These are phyloP conservation scores for Skeletonema marinoi DNA, from an alignment of 108 stramenopile genomes.

Conservation along the genomic window DNA sequence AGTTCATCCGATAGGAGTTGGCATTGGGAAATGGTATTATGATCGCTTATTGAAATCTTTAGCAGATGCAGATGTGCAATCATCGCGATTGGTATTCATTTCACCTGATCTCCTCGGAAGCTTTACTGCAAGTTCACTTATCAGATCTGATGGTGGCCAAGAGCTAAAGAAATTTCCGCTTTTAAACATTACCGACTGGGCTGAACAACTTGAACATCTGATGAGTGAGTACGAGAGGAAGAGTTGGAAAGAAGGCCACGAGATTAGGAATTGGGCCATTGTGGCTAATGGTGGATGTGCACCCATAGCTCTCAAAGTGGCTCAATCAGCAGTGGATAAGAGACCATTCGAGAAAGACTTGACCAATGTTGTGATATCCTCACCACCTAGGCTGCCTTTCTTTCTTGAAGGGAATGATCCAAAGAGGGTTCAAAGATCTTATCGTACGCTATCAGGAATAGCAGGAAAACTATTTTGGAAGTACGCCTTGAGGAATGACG, in stretches of 20 bases:
- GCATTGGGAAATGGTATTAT: constrained; percentile 66
- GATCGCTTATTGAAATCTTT: constrained; percentile 52
- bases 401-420: constrained; percentile 46
- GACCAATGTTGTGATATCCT: constrained; percentile 55
- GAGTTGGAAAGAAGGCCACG: constrained; percentile 7
- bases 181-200: constrained; percentile 62
- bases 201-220: constrained; percentile 43
- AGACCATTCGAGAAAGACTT: constrained; percentile 19
- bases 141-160: neutral
- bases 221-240: constrained; percentile 49
- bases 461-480: constrained; percentile 64
- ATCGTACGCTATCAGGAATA: constrained; percentile 49
- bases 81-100: constrained; percentile 23
- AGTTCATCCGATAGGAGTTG: constrained; percentile 71
- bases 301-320: constrained; percentile 61
- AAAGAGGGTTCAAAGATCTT: constrained; percentile 50
- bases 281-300: constrained; percentile 71
- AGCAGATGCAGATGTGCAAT: neutral
- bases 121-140: constrained; percentile 52
- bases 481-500: constrained; percentile 55
- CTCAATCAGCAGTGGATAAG: constrained; percentile 19
- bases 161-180: constrained; percentile 38
- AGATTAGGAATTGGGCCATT: constrained; percentile 44
- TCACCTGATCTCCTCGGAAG: constrained; percentile 62
- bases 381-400: constrained; percentile 52